phyloP scores from a whole-genome alignment of 2,329 filamentous ascomycete species.

The Penicillium sp. region DNA sequence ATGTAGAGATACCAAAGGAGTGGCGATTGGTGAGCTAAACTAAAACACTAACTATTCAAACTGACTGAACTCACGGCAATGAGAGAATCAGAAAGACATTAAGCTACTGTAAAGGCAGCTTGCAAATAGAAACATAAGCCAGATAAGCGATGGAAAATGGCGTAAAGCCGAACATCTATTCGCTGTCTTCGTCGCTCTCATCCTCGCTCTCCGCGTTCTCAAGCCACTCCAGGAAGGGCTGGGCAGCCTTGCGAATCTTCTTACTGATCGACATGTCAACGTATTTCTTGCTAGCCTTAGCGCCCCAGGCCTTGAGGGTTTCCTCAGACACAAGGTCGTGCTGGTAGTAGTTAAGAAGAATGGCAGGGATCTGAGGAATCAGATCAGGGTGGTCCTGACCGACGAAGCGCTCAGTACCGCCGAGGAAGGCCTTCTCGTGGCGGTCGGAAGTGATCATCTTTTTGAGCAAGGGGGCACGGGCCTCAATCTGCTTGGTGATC shows the following conservation, averaged over 20 bases:
- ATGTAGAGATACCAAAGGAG: slow-evolving; percentile 13
- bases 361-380: slow-evolving; percentile 74
- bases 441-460: slow-evolving; percentile 89
- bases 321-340: slow-evolving; percentile 87
- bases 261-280: slow-evolving; percentile 85
- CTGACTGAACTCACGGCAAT: not conserved
- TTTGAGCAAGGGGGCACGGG: slow-evolving; percentile 83
- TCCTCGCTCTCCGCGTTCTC: slow-evolving; percentile 75
- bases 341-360: slow-evolving; percentile 88
- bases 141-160: not conserved
- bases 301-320: slow-evolving; percentile 84
- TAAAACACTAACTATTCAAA: not conserved
- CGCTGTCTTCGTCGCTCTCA: slow-evolving; percentile 60
- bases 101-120: not conserved
- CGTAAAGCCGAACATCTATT: slow-evolving; percentile 36
- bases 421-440: slow-evolving; percentile 92
- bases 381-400: slow-evolving; percentile 78
- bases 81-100: not conserved
- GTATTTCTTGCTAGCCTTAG: slow-evolving; percentile 98
- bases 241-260: slow-evolving; percentile 92
- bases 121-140: not conserved
- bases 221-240: slow-evolving; percentile 93
- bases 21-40: slow-evolving; percentile 22
- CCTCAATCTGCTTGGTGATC: slow-evolving; percentile 82
- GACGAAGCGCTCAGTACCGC: slow-evolving; percentile 91